A percentile compares a stretch with the other conserved stretches of the same genome.
Evolutionary conservation across 306 rosid species (phyloP).

Genomic region (Cucurbita ficifolia): DNA sequence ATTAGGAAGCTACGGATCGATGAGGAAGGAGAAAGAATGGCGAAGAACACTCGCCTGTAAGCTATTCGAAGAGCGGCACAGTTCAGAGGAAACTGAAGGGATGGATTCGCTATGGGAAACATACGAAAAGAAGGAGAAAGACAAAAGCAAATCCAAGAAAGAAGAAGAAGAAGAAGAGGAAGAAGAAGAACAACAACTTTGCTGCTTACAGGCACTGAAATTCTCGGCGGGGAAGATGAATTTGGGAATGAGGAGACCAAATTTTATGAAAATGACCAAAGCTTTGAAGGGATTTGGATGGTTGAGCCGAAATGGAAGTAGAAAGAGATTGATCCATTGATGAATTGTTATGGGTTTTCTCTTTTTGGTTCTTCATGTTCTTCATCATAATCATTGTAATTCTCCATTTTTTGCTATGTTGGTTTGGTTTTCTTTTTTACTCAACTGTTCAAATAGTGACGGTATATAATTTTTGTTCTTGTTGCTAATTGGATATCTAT

Average conservation of each 20-base stretch:
- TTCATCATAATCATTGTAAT: neutral
- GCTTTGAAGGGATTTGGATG: constrained; percentile 79
- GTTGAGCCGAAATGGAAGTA: constrained; percentile 17
- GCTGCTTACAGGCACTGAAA: constrained; percentile 86
- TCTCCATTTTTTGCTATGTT: neutral
- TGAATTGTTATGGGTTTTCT: neutral
- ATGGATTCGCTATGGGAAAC: constrained; percentile 98
- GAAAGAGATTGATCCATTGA: neutral
- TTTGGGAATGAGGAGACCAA: constrained; percentile 75
- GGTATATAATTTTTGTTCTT: neutral
- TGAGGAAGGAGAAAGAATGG: constrained; percentile 94
- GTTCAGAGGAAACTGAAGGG: constrained; percentile 42
- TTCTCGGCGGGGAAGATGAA: constrained; percentile 88
- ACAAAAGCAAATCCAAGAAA: constrained; percentile 4
- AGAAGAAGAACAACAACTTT: constrained; percentile 26
- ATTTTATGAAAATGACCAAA: constrained; percentile 64
- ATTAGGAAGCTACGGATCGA: constrained; percentile 33
- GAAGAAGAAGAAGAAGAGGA: constrained; percentile 27
- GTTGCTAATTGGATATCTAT: neutral
- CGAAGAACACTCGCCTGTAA: constrained; percentile 86
- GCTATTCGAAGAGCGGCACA: constrained; percentile 80
- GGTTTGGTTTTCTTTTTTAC: neutral
- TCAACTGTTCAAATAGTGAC: neutral
- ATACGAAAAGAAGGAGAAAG: constrained; percentile 40
- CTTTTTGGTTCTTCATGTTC: neutral